phyloP scores from a whole-genome alignment of 208 protist species.

The Leishmania amazonensis region DNA sequence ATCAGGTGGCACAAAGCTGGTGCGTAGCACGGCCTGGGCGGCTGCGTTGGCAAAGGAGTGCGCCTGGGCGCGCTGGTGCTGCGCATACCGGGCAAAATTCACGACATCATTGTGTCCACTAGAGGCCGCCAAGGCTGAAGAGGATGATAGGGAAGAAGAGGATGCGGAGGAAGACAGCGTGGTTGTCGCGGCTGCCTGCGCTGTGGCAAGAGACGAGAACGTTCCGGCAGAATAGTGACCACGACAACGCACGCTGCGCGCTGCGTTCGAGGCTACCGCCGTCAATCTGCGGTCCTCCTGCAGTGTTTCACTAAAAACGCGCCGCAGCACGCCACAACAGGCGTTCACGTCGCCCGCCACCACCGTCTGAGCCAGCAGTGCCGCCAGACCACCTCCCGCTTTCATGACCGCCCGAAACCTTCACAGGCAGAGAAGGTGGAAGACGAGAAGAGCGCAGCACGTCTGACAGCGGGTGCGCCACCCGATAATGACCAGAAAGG shows the following conservation, averaged over 20 bases:
- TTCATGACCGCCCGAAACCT: constrained; percentile 24
- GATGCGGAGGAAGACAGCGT: not conserved
- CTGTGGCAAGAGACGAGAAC: not conserved
- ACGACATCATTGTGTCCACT: constrained; percentile 18
- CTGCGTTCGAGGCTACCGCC: not conserved
- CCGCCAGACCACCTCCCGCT: constrained; percentile 41
- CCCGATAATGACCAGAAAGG: not conserved
- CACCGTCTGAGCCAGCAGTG: constrained; percentile 54
- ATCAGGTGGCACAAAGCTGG: constrained; percentile 3
- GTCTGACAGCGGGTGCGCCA: not conserved
- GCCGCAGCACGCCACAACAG: constrained; percentile 77
- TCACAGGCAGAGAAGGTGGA: not conserved
- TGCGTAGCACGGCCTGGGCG: constrained; percentile 27
- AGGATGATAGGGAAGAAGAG: constrained; percentile 17
- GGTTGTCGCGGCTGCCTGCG: not conserved
- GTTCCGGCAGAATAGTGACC: not conserved
- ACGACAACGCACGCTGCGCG: not conserved
- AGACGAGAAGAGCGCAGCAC: not conserved
- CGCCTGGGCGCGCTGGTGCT: constrained; percentile 26
- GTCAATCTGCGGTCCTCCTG: constrained; percentile 11
- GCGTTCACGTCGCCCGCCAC: constrained; percentile 75
- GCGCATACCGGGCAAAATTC: constrained; percentile 31
- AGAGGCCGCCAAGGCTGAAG: not conserved
- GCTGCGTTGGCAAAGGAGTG: constrained; percentile 31
- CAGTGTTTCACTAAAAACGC: constrained; percentile 64